phyloP scores from a whole-genome alignment of 495 filamentous ascomycete genomes.

The Aspergillus steynii region DNA sequence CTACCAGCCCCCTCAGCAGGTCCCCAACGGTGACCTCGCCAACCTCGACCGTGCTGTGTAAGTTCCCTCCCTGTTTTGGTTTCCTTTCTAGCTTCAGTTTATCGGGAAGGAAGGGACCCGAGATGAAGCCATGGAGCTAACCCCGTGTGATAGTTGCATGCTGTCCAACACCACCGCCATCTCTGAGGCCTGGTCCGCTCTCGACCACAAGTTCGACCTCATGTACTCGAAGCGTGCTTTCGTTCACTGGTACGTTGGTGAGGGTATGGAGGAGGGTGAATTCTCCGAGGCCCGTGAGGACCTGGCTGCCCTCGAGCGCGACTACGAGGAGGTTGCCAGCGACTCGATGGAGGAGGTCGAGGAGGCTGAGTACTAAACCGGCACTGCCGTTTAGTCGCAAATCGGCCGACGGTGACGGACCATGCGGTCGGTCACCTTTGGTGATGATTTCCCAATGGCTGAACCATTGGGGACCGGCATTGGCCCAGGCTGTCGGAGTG shows the following conservation, averaged over 20 bases:
- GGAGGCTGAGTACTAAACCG: conserved; percentile 92
- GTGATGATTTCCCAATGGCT: conserved; percentile 24
- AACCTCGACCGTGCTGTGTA: conserved; percentile 98
- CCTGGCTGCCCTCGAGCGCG: conserved; percentile 93
- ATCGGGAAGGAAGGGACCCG: neutral
- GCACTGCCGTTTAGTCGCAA: conserved; percentile 25
- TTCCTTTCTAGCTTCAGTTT: neutral
- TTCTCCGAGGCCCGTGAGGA: conserved; percentile 99
- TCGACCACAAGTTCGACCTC: conserved; percentile 98
- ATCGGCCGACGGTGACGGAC: conserved; percentile 12
- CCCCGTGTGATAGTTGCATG: conserved; percentile 71
- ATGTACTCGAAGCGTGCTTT: conserved; percentile 99
- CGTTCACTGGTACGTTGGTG: conserved; percentile 99
- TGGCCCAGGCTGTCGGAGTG: conserved; percentile 26
- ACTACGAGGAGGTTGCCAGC: conserved; percentile 98
- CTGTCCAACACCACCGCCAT: conserved; percentile 99
- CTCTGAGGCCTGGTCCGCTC: conserved; percentile 95
- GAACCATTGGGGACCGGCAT: conserved; percentile 27
- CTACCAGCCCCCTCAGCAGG: conserved; percentile 94
- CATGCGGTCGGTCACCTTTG: conserved; percentile 8
- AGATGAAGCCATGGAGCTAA: conserved; percentile 19
- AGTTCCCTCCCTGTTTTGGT: conserved; percentile 36
- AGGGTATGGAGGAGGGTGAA: conserved; percentile 99
- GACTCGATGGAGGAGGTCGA: conserved; percentile 90
- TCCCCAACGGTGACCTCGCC: conserved; percentile 95